Conservation (phyloP, 768 basidiomycete genomes). For the Hirschioporus abietinus region DNA sequence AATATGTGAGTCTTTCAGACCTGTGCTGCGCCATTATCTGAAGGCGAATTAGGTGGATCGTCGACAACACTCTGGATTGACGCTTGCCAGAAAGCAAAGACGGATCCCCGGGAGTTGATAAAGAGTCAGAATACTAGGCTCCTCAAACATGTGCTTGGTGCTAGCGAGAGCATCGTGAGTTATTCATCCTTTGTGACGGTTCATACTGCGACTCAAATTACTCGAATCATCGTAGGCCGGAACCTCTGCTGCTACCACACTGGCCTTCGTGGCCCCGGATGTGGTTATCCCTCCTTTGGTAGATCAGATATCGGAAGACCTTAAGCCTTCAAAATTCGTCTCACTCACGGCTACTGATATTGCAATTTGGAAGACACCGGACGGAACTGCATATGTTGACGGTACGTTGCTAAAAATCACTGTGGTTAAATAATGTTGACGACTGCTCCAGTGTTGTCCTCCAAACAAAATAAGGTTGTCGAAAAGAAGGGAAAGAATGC, state of each 20-base stretch:
- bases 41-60: conserved; percentile 31
- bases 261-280: conserved; percentile 76
- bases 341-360: conserved; percentile 67
- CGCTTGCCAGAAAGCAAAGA: conserved; percentile 59
- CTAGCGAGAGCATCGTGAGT: conserved; percentile 14
- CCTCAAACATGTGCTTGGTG: conserved; percentile 43
- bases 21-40: neutral
- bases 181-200: conserved; percentile 10
- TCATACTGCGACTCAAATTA: conserved; percentile 14
- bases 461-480: conserved; percentile 46
- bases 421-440: neutral
- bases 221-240: conserved; percentile 50
- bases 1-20: conserved; percentile 41
- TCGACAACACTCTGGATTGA: conserved; percentile 77
- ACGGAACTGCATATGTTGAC: conserved; percentile 76
- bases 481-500: conserved; percentile 79
- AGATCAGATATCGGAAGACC: conserved; percentile 57
- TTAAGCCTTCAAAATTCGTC: conserved; percentile 55
- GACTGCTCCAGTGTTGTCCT: conserved; percentile 33
- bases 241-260: conserved; percentile 66
- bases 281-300: conserved; percentile 64
- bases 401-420: conserved; percentile 37
- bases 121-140: conserved; percentile 43
- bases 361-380: conserved; percentile 81
- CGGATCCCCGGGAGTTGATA: conserved; percentile 64